These are phyloP conservation scores for Logfia minima DNA, from an alignment of 129 eudicot species.

Conservation along the genomic window DNA sequence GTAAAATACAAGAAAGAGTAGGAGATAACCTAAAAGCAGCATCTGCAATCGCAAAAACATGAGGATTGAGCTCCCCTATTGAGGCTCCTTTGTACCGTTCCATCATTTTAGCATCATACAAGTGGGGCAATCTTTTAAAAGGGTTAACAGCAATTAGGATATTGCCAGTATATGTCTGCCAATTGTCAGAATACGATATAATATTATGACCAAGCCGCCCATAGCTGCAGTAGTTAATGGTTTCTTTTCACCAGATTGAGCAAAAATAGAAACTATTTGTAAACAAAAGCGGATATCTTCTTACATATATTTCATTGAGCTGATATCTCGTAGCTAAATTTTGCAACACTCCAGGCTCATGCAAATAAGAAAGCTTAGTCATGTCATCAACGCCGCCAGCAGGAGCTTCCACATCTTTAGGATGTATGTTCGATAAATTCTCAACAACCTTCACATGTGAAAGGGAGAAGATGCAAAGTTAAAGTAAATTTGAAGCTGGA, in stretches of 20 bases:
- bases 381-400: constrained; percentile 87
- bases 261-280: constrained; percentile 13
- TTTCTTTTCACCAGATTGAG: constrained; percentile 44
- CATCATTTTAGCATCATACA: constrained; percentile 88
- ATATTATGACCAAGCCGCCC: constrained; percentile 50
- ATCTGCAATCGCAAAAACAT: constrained; percentile 96
- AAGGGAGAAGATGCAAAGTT: constrained; percentile 14
- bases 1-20: constrained; percentile 12
- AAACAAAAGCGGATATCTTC: constrained; percentile 29
- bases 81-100: constrained; percentile 87
- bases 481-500: constrained; percentile 9
- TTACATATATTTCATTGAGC: constrained; percentile 94
- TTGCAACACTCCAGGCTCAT: constrained; percentile 97
- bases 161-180: constrained; percentile 97
- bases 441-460: constrained; percentile 49
- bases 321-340: constrained; percentile 82
- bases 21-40: constrained; percentile 72
- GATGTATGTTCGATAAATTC: constrained; percentile 53
- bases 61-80: constrained; percentile 91
- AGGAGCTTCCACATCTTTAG: constrained; percentile 84
- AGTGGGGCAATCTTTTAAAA: constrained; percentile 81
- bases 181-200: constrained; percentile 57
- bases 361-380: constrained; percentile 91
- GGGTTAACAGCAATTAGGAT: constrained; percentile 96
- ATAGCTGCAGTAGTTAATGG: constrained; percentile 51